These are phyloP conservation scores for Fusarium falciforme DNA, from an alignment of 2,329 filamentous ascomycete genomes.

Conservation along the genomic window DNA sequence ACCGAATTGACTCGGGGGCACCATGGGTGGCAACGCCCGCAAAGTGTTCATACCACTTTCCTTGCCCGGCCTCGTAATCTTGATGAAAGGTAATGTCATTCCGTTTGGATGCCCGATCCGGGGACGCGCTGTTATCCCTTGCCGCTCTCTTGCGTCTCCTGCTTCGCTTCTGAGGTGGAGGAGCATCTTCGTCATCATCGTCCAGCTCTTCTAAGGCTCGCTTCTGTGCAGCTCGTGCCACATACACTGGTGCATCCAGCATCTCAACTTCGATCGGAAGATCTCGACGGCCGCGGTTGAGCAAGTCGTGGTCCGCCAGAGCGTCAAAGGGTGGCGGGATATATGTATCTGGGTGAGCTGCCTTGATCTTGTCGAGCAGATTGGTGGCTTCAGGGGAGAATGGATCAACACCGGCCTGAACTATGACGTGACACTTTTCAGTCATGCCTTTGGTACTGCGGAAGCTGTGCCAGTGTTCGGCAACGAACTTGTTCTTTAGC, in stretches of 20 bases:
- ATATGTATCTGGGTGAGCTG: conserved; percentile 54
- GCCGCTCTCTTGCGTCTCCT: conserved; percentile 33
- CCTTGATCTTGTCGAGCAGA: conserved; percentile 61
- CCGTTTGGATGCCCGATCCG: conserved; percentile 12
- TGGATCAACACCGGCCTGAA: conserved; percentile 55
- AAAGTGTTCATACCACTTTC: conserved; percentile 34
- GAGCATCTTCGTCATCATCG: conserved; percentile 28
- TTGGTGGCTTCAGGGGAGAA: conserved; percentile 54
- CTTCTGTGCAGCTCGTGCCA: conserved; percentile 51
- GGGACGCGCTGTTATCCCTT: neutral
- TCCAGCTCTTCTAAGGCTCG: conserved; percentile 42
- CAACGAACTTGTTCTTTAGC: conserved; percentile 48
- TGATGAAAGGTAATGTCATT: conserved; percentile 23
- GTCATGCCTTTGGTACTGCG: conserved; percentile 55
- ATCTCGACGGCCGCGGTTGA: conserved; percentile 50
- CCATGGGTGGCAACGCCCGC: conserved; percentile 19
- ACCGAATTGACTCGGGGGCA: conserved; percentile 44
- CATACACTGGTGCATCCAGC: conserved; percentile 64
- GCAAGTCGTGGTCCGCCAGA: conserved; percentile 20
- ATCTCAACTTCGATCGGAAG: conserved; percentile 59
- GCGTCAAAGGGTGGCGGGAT: conserved; percentile 41
- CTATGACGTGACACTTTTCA: conserved; percentile 58
- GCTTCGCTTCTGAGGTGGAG: conserved; percentile 36
- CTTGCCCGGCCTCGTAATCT: conserved; percentile 21
- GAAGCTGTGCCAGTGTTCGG: conserved; percentile 59